phyloP scores from a whole-genome alignment of 1,284 basidiomycete species.

The Malassezia obtusa region DNA sequence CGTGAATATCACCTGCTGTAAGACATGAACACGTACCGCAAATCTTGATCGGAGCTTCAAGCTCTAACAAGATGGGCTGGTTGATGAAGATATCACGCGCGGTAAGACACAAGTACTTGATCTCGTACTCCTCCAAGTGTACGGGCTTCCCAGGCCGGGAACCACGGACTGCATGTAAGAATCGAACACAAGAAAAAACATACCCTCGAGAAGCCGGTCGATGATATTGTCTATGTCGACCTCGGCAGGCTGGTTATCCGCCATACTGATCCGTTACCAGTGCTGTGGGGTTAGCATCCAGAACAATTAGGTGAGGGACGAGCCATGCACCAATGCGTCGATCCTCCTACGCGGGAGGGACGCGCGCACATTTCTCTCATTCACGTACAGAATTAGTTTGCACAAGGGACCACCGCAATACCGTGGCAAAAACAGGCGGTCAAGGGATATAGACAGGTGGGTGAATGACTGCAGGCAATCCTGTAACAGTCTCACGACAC shows the following conservation, averaged over 20 bases:
- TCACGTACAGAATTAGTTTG: not conserved
- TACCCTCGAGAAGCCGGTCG: conserved; percentile 44
- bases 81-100: conserved; percentile 92
- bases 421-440: not conserved
- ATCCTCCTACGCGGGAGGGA: not conserved
- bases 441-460: not conserved
- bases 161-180: conserved; percentile 62
- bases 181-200: not conserved
- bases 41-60: conserved; percentile 93
- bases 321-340: too few species aligned
- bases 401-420: not conserved
- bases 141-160: conserved; percentile 86
- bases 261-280: conserved; percentile 24
- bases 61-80: conserved; percentile 83
- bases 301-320: too few species aligned
- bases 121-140: conserved; percentile 87
- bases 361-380: not conserved
- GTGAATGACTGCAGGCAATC: not conserved
- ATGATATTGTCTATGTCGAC: conserved; percentile 48
- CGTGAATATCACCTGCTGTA: conserved; percentile 69
- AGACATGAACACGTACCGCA: conserved; percentile 61
- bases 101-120: conserved; percentile 88
- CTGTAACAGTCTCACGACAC: conserved; percentile 1
- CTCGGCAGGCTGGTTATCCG: conserved; percentile 39
- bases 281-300: not conserved